Conservation (phyloP, 768 basidiomycete species). For the Postia placenta region DNA sequence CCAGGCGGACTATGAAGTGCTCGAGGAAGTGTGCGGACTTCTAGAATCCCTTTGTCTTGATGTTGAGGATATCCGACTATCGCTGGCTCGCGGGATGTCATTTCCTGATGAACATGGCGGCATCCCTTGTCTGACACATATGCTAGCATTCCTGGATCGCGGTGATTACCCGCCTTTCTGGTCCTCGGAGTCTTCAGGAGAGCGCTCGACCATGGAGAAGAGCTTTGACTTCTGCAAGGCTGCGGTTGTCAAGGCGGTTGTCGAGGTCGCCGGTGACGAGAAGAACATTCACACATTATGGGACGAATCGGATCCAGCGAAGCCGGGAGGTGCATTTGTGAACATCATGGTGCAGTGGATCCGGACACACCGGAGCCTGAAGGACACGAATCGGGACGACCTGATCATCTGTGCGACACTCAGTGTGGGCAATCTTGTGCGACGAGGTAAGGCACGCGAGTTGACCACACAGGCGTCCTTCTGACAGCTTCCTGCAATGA, state of each 20-base stretch:
- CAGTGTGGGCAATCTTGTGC: conserved; percentile 74
- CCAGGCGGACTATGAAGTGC: conserved; percentile 61
- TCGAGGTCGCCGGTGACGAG: conserved; percentile 81
- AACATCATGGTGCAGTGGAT: conserved; percentile 74
- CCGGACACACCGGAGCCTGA: conserved; percentile 40
- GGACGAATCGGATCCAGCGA: conserved; percentile 49
- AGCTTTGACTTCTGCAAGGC: conserved; percentile 79
- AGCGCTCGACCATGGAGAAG: conserved; percentile 57
- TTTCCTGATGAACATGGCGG: conserved; percentile 53
- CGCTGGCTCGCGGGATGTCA: conserved; percentile 59
- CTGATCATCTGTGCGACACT: conserved; percentile 79
- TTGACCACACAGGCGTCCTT: neutral
- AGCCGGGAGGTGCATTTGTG: conserved; percentile 69
- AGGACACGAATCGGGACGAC: conserved; percentile 52
- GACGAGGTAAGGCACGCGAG: conserved; percentile 73
- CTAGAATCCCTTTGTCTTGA: conserved; percentile 77
- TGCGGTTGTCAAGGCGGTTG: conserved; percentile 78
- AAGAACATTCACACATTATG: conserved; percentile 74
- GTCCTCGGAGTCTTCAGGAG: conserved; percentile 37
- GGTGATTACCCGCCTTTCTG: conserved; percentile 66
- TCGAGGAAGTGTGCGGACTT: conserved; percentile 70
- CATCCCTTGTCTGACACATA: conserved; percentile 50
- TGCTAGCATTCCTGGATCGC: conserved; percentile 70
- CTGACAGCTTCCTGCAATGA: neutral
- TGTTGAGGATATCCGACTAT: conserved; percentile 67